phyloP scores from a whole-genome alignment of 352 stramenopile species.

The Elongisporangium senticosum region DNA sequence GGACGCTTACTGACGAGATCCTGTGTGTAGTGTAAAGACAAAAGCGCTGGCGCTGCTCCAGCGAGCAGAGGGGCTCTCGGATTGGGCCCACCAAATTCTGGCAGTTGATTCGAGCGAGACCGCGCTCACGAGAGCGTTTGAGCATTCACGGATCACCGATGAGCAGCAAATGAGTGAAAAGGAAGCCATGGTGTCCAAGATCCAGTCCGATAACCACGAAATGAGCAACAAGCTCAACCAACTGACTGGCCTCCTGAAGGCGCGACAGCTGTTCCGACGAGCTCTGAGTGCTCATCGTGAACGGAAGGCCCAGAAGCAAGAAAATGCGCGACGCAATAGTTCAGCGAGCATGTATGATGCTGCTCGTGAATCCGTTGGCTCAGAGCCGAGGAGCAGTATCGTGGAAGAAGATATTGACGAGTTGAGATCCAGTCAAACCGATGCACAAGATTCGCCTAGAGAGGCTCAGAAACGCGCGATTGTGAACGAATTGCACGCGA shows the following conservation, averaged over 20 bases:
- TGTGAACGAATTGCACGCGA: conserved; percentile 71
- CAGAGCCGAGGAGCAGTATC: neutral
- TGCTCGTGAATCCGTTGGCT: neutral
- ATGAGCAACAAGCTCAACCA: conserved; percentile 65
- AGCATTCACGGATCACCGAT: conserved; percentile 35
- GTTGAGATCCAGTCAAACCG: neutral
- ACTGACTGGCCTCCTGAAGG: conserved; percentile 48
- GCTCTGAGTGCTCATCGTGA: conserved; percentile 41
- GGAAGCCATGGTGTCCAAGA: conserved; percentile 47
- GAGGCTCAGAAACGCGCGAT: conserved; percentile 60
- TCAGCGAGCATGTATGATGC: neutral
- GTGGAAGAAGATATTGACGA: conserved; percentile 8
- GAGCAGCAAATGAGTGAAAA: conserved; percentile 46
- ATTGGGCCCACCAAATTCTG: conserved; percentile 49
- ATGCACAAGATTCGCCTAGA: conserved; percentile 14
- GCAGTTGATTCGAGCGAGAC: conserved; percentile 21
- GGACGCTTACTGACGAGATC: neutral
- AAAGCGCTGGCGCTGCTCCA: conserved; percentile 76
- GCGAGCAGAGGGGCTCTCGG: conserved; percentile 61
- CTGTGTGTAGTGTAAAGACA: conserved; percentile 40
- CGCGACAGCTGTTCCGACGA: conserved; percentile 41
- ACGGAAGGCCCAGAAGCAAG: conserved; percentile 23
- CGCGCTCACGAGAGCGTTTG: conserved; percentile 35
- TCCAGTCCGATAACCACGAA: conserved; percentile 52
- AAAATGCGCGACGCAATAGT: neutral